Conservation (phyloP, 148 eudicot genomes). For the Fagopyrum homotropicum region DNA sequence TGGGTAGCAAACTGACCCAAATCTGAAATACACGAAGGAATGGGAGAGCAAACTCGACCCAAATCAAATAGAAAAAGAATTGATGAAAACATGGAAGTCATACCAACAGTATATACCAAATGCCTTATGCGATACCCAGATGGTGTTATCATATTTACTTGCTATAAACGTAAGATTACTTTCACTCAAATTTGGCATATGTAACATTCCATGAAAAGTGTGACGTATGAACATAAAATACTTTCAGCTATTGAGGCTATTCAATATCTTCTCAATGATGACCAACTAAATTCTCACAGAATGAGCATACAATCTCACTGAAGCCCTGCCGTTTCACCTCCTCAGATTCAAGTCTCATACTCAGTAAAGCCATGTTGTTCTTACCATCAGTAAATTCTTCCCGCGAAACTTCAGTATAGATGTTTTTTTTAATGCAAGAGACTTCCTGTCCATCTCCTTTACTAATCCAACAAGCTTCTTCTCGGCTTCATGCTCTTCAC, state of each 20-base stretch:
- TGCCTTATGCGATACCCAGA: neutral
- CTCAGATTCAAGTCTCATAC: conserved; percentile 33
- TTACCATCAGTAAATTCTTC: conserved; percentile 24
- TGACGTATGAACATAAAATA: neutral
- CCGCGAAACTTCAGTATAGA: conserved; percentile 1
- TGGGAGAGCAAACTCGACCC: too few species aligned
- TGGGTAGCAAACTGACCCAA: too few species aligned
- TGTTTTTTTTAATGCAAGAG: conserved; percentile 18
- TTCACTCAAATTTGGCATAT: neutral
- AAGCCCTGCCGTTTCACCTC: conserved; percentile 32
- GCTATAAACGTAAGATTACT: neutral
- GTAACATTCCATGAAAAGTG: neutral
- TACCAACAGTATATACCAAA: neutral
- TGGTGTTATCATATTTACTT: neutral
- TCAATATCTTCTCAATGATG: neutral
- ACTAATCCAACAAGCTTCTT: conserved; percentile 36
- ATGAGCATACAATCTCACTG: conserved; percentile 33
- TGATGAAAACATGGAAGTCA: too few species aligned
- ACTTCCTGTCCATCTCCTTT: conserved; percentile 29
- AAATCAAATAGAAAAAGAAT: too few species aligned
- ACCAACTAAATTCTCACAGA: conserved; percentile 16
- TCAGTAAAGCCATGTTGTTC: conserved; percentile 24
- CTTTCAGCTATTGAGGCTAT: too few species aligned
- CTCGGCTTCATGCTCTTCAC: conserved; percentile 40
- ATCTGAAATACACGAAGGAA: too few species aligned